phyloP scores from a whole-genome alignment of 768 basidiomycete genomes.

The Russula olivacea region DNA sequence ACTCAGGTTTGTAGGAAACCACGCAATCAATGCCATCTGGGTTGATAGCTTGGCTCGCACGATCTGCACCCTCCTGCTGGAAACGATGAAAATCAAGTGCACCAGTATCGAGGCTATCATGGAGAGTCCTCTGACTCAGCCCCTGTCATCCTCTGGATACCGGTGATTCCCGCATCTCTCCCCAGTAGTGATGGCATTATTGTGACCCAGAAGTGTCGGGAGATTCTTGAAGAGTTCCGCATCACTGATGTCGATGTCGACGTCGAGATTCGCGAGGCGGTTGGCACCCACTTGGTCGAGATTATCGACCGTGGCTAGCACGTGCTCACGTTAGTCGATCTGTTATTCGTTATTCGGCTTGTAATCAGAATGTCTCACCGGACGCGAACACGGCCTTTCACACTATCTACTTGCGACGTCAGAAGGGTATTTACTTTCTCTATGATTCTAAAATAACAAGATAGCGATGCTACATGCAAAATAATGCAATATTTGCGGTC shows the following conservation, averaged over 20 bases:
- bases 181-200: no score
- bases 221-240: neutral
- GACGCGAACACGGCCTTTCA: no score
- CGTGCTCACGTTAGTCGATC: no score
- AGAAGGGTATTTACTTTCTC: conserved; percentile 10
- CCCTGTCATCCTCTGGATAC: neutral
- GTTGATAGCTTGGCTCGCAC: neutral
- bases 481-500: neutral
- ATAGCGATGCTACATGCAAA: neutral
- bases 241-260: neutral
- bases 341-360: no score
- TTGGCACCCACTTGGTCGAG: no score
- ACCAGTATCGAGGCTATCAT: neutral
- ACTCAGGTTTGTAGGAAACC: neutral
- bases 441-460: conserved; percentile 3
- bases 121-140: neutral
- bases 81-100: neutral
- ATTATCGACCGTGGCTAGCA: no score
- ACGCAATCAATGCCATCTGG: neutral
- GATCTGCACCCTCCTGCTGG: neutral
- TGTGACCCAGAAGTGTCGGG: neutral
- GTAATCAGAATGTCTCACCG: no score
- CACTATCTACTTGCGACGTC: neutral
- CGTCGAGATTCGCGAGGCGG: neutral
- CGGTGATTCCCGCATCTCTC: neutral